Base-by-base conservation (phyloP, 2,329 filamentous ascomycete genomes). In the Macrophomina phaseolina region DNA sequence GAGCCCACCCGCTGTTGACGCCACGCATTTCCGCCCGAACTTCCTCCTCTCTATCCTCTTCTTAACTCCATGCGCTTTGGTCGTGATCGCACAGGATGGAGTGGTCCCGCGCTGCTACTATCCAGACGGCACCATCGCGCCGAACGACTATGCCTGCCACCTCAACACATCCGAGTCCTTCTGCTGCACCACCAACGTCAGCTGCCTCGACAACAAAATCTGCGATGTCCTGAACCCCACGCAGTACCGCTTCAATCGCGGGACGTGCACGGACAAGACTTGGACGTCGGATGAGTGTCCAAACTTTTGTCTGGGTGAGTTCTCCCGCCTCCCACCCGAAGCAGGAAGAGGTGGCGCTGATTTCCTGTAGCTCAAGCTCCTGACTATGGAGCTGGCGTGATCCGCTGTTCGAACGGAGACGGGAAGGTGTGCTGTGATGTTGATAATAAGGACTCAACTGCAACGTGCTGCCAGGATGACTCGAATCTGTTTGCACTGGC, bases 191-290 rank as follows among this genome's bases (percentile, higher is more conserved):
- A 42, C 52, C 12, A 40, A 40, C 14, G 64, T 65, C 51, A 60
- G 8, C 14, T 65, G 64, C 42, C 42, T 65, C 16, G 42, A 65
- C 32, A 65, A 65, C 52, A 65, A 65, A 23, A 51, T 65, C n/a
- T 65, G 52, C 64, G 52, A 49, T 12, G 40, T 46, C 12, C 34
- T 58, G 9, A 23, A 36, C 14, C 52, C 53, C 8, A 56, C 52
- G 18, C 38, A 60, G n/a, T 65, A 65, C 34, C 28, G 40, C 5
- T 65, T 30, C 64, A 65, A 65, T 18, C 64, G 52, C n/a, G 64
- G 52, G 4, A 65, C 64, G 30, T 65, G 64, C 12, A 65, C 52
- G 3, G 64, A 60, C n/a, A 65, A 65, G 64, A 65, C 64, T 3
- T 65, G 52, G 64, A 49, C 51, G 11, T 60, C 64, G 14, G 18